A percentile compares a stretch with the other conserved stretches of the same genome.
phyloP scores from a whole-genome alignment of 1,284 basidiomycete species.

The Lignosus rhinocerotis region DNA sequence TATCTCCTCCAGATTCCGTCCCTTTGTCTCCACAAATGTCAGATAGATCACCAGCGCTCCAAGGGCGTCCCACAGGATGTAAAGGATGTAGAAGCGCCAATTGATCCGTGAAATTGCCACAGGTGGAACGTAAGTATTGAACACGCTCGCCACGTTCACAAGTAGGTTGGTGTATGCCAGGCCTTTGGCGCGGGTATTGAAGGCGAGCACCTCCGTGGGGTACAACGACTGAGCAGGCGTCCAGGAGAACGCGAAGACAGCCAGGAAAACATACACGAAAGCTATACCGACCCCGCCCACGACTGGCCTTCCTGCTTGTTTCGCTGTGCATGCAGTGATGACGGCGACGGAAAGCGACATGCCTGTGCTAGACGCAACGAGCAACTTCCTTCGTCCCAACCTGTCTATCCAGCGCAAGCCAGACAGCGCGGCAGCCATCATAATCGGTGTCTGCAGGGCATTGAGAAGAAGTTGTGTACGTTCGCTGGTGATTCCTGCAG shows the following conservation, averaged over 20 bases:
- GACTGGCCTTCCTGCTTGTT: constrained; percentile 19
- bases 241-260: constrained; percentile 29
- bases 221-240: constrained; percentile 28
- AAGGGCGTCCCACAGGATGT: constrained; percentile 24
- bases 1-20: constrained; percentile 26
- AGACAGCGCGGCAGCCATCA: constrained; percentile 25
- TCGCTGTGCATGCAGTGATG: constrained; percentile 27
- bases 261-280: constrained; percentile 28
- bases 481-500: constrained; percentile 25
- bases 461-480: constrained; percentile 27
- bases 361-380: constrained; percentile 24
- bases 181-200: constrained; percentile 27
- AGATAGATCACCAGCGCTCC: constrained; percentile 28
- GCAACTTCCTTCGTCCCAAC: constrained; percentile 22
- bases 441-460: constrained; percentile 27
- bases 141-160: constrained; percentile 23
- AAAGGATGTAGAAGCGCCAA: constrained; percentile 28
- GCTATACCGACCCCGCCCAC: constrained; percentile 26
- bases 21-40: constrained; percentile 29
- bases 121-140: constrained; percentile 28
- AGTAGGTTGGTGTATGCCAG: constrained; percentile 27
- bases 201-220: constrained; percentile 27
- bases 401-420: constrained; percentile 25
- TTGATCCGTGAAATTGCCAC: constrained; percentile 23
- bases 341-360: constrained; percentile 25